Evolutionary conservation across 805 yeast species (phyloP), one percentile per base, ranked within the genome.

Genomic region (Suhomyces tanzawaensis): DNA sequence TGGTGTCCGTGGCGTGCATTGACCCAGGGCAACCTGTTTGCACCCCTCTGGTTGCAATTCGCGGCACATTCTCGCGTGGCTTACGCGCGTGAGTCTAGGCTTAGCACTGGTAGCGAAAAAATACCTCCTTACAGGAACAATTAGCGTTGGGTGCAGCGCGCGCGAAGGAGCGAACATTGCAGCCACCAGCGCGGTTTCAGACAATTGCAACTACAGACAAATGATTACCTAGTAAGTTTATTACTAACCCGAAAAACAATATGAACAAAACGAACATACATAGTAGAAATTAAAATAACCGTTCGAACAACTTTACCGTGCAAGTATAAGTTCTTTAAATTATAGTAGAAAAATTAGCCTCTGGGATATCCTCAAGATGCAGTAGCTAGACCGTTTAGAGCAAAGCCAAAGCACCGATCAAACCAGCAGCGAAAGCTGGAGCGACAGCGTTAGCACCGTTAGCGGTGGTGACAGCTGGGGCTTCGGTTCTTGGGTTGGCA

Each of bases 321-420:
- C 30, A 27, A 27, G 30, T n/a, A n/a, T 11, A 25, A 25, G 28
- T 25, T 25, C 28, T 25, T 7, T 6, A 13, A 25, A 25, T 7
- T 12, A 25, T 8, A 25, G 14, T 7, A 12, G 13, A n/a, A 25
- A 25, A 13, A 5, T 5, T 25, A 13, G 28, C 28, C 12, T 25
- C 28, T 25, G 28, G 8, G 28, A 13, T 7, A 13, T 25, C 14
- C 7, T 25, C 12, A 13, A 25, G 28, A 8, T n/a, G 33, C 33
- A 5, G 12, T 6, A 12, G 27, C 14, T 24, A 24, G 14, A 24
- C n/a, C 6, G 14, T 13, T 24, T 24, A 24, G n/a, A 24, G 13
- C 27, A 24, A 24, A 21, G 55, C 40, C 43, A 58, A 37, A 19
- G 64, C 54, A 24, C 56, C 54, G 12, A 30, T 37, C 9, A 24